Percentiles rank a stretch among this genome's conserved stretches.
Evolutionary conservation across 2,329 filamentous ascomycete species (phyloP).

Genomic region (Arthroderma sp.): DNA sequence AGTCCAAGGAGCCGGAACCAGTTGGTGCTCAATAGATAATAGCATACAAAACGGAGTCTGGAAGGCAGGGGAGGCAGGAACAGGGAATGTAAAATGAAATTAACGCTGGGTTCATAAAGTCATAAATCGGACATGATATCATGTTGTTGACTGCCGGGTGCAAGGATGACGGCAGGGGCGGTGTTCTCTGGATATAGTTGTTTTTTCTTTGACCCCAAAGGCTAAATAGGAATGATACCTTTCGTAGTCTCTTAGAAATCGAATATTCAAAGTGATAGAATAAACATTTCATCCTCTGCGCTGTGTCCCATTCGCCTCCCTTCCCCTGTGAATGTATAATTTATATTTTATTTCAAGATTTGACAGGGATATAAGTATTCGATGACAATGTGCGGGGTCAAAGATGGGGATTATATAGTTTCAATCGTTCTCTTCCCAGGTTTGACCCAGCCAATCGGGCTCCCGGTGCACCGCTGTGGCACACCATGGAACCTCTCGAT

Average conservation of each 20-base stretch:
- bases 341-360: neutral
- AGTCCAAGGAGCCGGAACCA: slow-evolving; percentile 14
- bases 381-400: neutral
- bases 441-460: slow-evolving; percentile 47
- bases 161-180: neutral
- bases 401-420: neutral
- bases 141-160: neutral
- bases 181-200: neutral
- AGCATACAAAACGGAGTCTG: neutral
- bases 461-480: slow-evolving; percentile 48
- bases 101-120: slow-evolving; percentile 1
- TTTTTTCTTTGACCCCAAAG: neutral
- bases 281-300: neutral
- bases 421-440: slow-evolving; percentile 23
- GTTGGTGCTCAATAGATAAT: slow-evolving; percentile 13
- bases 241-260: neutral
- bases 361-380: neutral
- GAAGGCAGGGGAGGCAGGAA: neutral
- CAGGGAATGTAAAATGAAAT: neutral
- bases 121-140: slow-evolving; percentile 2
- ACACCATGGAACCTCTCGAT: slow-evolving; percentile 63
- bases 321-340: neutral
- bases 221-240: neutral
- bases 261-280: neutral
- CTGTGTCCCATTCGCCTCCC: neutral